Base-by-base conservation (phyloP, 371 early-diverging fungal genomes). In the Mortierella sp. region DNA sequence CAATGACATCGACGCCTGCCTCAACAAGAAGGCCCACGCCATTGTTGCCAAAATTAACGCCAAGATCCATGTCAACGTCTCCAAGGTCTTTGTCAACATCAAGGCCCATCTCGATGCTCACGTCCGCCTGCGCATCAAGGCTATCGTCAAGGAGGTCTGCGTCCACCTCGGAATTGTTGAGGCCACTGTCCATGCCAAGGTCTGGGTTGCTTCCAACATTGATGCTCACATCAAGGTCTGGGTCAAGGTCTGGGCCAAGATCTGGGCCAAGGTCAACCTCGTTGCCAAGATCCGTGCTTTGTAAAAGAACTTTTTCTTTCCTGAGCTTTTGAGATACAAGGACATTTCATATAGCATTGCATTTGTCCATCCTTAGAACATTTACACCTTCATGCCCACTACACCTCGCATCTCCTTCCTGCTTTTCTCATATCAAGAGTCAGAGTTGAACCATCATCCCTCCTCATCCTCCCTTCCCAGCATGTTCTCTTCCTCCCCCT, bases 151-250 rank as follows among this genome's bases (percentile, higher is more conserved):
- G 29, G 26, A 65, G 31, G 24, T 65, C 65, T 45, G 37, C 52
- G 34, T 41, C 53, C 19, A 65, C 19, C 41, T 52, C 44, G 72
- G 72, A 39, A 26, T 72, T 41, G 65, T 10, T 41, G 22, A 40
- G 31, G 74, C 22, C 47, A 34, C 68, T 14, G 26, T 74, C 48
- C 22, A 37, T 14, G 64, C 29, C 19, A 63, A 39, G 29, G 47
- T 58, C 68, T 40, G 39, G 55, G 34, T 72, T 40, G 66, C 66
- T 14, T 72, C 74, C 41, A 47, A 74, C 68, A 45, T 74, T 37
- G 39, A 68, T 29, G 41, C 22, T 39, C 44, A 61, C 48, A 39
- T 68, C n/a, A 31, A 68, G 13, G 63, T 26, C 48, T 26, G 45
- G 22, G 61, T 74, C 52, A 39, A 68, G 22, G 44, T 50, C 64